Conservation (phyloP, 768 basidiomycete species). For the Tubosaeta sp. region DNA sequence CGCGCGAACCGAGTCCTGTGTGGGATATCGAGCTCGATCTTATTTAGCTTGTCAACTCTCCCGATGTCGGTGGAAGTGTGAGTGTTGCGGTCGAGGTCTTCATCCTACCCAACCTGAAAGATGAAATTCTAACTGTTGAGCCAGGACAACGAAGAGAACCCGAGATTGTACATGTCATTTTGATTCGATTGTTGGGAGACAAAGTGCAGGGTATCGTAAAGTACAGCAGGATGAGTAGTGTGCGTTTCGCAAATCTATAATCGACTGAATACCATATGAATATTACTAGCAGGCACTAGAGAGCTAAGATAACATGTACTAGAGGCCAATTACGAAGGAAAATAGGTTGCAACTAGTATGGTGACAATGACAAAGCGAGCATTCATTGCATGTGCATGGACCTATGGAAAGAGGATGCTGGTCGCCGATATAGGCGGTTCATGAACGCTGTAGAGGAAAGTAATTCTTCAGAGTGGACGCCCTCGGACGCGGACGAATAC, state of each 20-base stretch:
- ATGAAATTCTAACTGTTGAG: background rate
- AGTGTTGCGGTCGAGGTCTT: background rate
- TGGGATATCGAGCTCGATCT: conserved; percentile 75
- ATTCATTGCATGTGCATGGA: background rate
- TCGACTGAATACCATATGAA: conserved; percentile 22
- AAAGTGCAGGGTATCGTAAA: background rate
- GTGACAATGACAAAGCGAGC: background rate
- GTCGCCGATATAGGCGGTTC: background rate
- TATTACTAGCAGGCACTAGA: background rate
- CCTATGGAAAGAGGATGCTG: background rate
- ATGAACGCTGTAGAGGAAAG: conserved; percentile 25
- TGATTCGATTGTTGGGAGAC: background rate
- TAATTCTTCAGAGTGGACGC: conserved; percentile 28
- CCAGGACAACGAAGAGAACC: background rate
- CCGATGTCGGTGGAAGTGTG: background rate
- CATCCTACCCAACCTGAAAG: background rate
- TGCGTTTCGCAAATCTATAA: conserved; percentile 14
- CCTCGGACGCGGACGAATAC: conserved; percentile 15
- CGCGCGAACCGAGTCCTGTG: conserved; percentile 49
- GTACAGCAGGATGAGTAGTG: background rate
- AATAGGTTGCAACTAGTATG: background rate
- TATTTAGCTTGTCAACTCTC: conserved; percentile 22
- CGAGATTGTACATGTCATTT: background rate
- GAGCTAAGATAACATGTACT: conserved; percentile 1
- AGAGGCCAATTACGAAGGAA: background rate